Conservation (phyloP, 148 eudicot genomes). For the Rhododendron williamsianum region DNA sequence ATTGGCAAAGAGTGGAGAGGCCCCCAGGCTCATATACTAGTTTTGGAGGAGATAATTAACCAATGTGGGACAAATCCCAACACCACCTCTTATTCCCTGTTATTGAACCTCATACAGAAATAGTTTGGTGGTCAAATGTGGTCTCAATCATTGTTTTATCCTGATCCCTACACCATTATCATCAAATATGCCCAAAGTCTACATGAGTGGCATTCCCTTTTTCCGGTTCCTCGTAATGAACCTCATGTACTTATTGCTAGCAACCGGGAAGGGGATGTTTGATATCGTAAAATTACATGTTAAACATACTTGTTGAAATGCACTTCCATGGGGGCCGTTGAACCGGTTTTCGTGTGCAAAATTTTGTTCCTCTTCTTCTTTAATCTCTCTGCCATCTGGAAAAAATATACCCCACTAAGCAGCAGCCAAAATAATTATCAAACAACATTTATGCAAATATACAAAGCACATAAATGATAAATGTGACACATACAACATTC, state of each 20-base stretch:
- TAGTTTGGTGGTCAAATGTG: neutral
- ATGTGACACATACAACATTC: neutral
- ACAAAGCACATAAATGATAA: neutral
- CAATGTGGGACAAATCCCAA: too few relatives aligned
- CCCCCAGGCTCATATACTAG: too few relatives aligned
- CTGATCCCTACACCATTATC: neutral
- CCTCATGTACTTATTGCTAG: neutral
- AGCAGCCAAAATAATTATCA: neutral
- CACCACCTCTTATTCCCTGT: neutral
- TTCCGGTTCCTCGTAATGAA: neutral
- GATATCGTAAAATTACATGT: neutral
- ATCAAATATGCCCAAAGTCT: neutral
- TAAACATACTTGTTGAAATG: constrained; percentile 63
- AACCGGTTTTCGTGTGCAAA: constrained; percentile 82
- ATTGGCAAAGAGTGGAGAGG: too few relatives aligned
- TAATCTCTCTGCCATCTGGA: constrained; percentile 84
- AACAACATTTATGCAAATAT: neutral
- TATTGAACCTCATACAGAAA: neutral
- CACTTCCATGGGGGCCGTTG: constrained; percentile 65
- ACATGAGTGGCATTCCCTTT: neutral
- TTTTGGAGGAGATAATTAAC: too few relatives aligned
- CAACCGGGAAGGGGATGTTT: neutral
- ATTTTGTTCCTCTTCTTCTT: constrained; percentile 78
- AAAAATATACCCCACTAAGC: constrained; percentile 7
- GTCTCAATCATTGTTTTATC: neutral